A percentile compares a stretch with the other conserved stretches of the same genome.
phyloP scores from a whole-genome alignment of 257 asterid genomes.

The Nicotiana benthamiana region DNA sequence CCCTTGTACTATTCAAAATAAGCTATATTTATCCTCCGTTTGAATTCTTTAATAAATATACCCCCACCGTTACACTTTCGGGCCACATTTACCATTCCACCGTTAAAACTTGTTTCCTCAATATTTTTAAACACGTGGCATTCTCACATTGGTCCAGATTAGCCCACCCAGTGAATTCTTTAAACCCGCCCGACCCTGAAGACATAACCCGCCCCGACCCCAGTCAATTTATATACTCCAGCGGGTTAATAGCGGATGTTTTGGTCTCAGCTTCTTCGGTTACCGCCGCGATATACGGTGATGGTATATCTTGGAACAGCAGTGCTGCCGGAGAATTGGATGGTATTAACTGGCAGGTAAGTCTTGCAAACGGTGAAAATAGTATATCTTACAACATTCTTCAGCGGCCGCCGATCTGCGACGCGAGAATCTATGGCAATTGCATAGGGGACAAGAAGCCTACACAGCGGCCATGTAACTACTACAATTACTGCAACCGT shows the following conservation, averaged over 20 bases:
- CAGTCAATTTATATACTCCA: too few relatives aligned
- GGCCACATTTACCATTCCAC: too few relatives aligned
- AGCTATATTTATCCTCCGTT: too few relatives aligned
- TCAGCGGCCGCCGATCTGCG: background rate
- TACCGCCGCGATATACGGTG: background rate
- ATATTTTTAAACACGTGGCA: too few relatives aligned
- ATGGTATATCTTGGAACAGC: background rate
- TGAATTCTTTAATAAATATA: too few relatives aligned
- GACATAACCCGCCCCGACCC: too few relatives aligned
- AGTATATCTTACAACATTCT: accelerated
- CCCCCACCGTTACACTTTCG: too few relatives aligned
- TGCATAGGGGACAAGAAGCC: background rate
- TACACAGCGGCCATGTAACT: background rate
- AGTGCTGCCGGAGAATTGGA: background rate
- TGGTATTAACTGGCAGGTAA: background rate
- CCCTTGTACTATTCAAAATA: too few relatives aligned
- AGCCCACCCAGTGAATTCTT: too few relatives aligned
- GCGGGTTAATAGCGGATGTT: background rate
- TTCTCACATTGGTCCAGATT: too few relatives aligned
- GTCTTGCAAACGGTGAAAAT: background rate
- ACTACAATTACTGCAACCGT: background rate
- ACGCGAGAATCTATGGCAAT: background rate
- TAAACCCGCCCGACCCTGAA: too few relatives aligned
- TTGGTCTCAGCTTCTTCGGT: background rate
- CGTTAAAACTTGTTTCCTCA: too few relatives aligned